A percentile compares a stretch with the other conserved stretches of the same genome.
These are phyloP conservation scores for Conticribra guillardii DNA, from an alignment of 108 stramenopile species.

Conservation along the genomic window DNA sequence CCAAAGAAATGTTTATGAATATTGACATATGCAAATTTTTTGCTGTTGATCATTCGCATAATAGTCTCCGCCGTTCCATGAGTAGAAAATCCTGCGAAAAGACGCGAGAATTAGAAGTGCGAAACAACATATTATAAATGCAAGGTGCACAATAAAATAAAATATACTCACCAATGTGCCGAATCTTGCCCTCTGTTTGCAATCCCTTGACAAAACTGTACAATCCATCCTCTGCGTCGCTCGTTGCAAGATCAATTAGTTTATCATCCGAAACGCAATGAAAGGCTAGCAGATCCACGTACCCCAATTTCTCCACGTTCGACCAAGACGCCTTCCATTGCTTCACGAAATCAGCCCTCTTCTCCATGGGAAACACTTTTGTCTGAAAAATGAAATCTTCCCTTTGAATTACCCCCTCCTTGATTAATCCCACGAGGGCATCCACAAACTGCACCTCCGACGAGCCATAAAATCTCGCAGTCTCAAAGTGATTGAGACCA, in stretches of 20 bases:
- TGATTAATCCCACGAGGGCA: conserved; percentile 52
- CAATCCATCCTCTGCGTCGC: conserved; percentile 48
- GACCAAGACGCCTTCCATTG: conserved; percentile 57
- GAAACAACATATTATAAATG: too few relatives aligned
- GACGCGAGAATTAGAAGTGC: too few relatives aligned
- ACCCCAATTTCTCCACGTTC: conserved; percentile 49
- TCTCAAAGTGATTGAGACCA: conserved; percentile 86
- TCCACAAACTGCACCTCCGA: conserved; percentile 61
- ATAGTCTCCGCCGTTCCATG: conserved; percentile 72
- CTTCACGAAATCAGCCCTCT: conserved; percentile 51
- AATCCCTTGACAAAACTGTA: conserved; percentile 43
- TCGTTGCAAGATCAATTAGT: conserved; percentile 46
- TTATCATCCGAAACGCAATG: conserved; percentile 51
- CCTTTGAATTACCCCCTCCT: conserved; percentile 50
- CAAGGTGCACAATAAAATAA: too few relatives aligned
- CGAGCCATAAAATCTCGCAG: conserved; percentile 71
- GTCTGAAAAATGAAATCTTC: conserved; percentile 80
- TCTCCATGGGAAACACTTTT: conserved; percentile 52
- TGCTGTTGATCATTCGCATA: conserved; percentile 60
- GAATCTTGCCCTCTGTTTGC: conserved; percentile 56
- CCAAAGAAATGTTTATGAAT: conserved; percentile 79
- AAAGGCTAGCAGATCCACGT: conserved; percentile 76
- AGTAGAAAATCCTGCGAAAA: too few relatives aligned
- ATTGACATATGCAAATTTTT: conserved; percentile 75
- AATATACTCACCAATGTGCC: conserved; percentile 74